Percentiles rank a stretch among this genome's conserved stretches.
Evolutionary conservation across 192 early-diverging fungal genomes (phyloP).

Genomic region (Gaertneriomyces semiglobifer): DNA sequence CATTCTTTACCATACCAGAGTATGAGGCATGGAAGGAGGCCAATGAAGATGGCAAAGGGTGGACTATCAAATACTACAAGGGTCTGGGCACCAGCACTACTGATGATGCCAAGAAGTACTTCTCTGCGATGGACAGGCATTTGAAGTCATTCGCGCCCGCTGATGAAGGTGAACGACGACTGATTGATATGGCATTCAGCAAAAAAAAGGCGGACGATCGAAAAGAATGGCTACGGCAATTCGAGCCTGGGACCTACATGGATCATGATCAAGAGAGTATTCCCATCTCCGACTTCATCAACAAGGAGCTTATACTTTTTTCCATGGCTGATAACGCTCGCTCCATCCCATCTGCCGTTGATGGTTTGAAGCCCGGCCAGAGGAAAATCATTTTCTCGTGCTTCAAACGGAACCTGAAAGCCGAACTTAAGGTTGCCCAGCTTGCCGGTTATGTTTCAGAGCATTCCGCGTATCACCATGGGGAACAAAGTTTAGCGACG

Average conservation of each 20-base stretch:
- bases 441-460: constrained; percentile 86
- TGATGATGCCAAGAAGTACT: constrained; percentile 87
- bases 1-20: constrained; percentile 92
- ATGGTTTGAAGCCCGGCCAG: constrained; percentile 96
- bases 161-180: constrained; percentile 56
- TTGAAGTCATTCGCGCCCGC: constrained; percentile 69
- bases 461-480: constrained; percentile 92
- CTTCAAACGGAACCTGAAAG: constrained; percentile 75
- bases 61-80: constrained; percentile 95
- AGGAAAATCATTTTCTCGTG: constrained; percentile 88
- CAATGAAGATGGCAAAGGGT: constrained; percentile 70
- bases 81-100: constrained; percentile 88
- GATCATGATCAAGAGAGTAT: constrained; percentile 77
- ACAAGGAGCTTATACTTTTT: constrained; percentile 90
- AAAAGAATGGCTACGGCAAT: constrained; percentile 87
- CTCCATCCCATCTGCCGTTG: constrained; percentile 90
- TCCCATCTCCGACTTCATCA: constrained; percentile 86
- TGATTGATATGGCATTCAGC: constrained; percentile 97
- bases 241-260: constrained; percentile 84
- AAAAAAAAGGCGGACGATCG: constrained; percentile 91
- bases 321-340: constrained; percentile 92
- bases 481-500: constrained; percentile 74
- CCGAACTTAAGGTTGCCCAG: constrained; percentile 86
- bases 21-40: constrained; percentile 81
- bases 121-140: constrained; percentile 75